These are phyloP conservation scores for Pterulicium gracile DNA, from an alignment of 1,284 basidiomycete genomes.

Conservation along the genomic window DNA sequence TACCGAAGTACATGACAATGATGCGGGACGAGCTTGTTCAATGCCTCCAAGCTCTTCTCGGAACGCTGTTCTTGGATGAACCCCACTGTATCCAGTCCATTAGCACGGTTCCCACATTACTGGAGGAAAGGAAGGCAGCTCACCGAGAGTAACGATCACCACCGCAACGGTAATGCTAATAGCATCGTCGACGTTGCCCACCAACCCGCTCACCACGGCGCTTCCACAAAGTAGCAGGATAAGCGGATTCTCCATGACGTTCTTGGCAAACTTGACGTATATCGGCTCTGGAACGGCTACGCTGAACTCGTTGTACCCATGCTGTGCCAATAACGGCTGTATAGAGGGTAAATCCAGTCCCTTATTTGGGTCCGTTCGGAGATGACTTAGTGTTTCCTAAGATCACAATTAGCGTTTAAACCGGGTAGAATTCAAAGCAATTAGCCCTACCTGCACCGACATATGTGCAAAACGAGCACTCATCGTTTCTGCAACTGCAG, in stretches of 20 bases:
- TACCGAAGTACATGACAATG: slow-evolving; percentile 87
- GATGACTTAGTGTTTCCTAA: slow-evolving; percentile 60
- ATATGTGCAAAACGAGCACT: slow-evolving; percentile 12
- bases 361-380: slow-evolving; percentile 45
- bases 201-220: slow-evolving; percentile 76
- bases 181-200: slow-evolving; percentile 93
- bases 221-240: slow-evolving; percentile 86
- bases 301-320: slow-evolving; percentile 92
- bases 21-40: slow-evolving; percentile 95
- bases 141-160: slow-evolving; percentile 86
- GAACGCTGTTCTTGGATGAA: slow-evolving; percentile 94
- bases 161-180: slow-evolving; percentile 92
- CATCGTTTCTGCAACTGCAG: slow-evolving; percentile 9
- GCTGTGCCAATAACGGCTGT: slow-evolving; percentile 50
- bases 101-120: not conserved
- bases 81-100: slow-evolving; percentile 49
- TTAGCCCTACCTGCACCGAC: slow-evolving; percentile 16
- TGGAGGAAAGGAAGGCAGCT: slow-evolving; percentile 14
- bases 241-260: slow-evolving; percentile 89
- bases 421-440: not conserved
- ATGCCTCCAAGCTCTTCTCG: slow-evolving; percentile 88
- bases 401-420: slow-evolving; percentile 6
- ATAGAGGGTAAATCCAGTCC: slow-evolving; percentile 64
- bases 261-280: slow-evolving; percentile 82
- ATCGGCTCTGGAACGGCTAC: slow-evolving; percentile 77